Evolutionary conservation across 1,284 basidiomycete genomes (phyloP).

Genomic region (Mycosarcoma mackinlayi): DNA sequence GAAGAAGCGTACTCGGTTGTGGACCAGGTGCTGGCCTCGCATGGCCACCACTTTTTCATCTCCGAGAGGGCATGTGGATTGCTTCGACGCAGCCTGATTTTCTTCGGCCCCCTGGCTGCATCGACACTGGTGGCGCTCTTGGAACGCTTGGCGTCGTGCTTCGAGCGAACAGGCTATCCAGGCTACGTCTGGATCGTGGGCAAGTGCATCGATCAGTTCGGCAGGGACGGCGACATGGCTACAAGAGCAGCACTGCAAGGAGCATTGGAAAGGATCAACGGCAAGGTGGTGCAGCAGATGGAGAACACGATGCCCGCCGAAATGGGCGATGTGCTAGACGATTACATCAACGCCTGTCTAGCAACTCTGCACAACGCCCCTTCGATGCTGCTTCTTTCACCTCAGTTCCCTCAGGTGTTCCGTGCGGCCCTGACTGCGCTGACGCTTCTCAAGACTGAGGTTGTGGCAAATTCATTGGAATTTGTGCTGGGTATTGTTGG

Average conservation of each 20-base stretch:
- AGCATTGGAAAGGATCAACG: slow-evolving; percentile 55
- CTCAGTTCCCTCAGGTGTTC: slow-evolving; percentile 69
- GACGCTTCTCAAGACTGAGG: slow-evolving; percentile 72
- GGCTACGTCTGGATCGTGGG: slow-evolving; percentile 95
- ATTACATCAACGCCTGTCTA: slow-evolving; percentile 86
- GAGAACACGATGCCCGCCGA: slow-evolving; percentile 48
- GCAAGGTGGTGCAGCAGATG: slow-evolving; percentile 50
- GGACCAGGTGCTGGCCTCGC: slow-evolving; percentile 81
- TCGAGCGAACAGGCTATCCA: slow-evolving; percentile 83
- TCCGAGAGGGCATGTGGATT: slow-evolving; percentile 89
- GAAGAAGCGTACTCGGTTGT: slow-evolving; percentile 85
- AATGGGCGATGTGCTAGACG: slow-evolving; percentile 79
- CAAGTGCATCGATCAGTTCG: slow-evolving; percentile 73
- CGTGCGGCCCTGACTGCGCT: slow-evolving; percentile 52
- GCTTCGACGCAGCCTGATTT: slow-evolving; percentile 82
- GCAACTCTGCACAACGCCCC: slow-evolving; percentile 79
- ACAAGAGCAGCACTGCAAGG: slow-evolving; percentile 45
- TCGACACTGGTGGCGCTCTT: slow-evolving; percentile 79
- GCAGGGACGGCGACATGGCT: slow-evolving; percentile 32
- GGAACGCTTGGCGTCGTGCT: slow-evolving; percentile 79
- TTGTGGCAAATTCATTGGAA: slow-evolving; percentile 83
- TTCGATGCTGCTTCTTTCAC: slow-evolving; percentile 75
- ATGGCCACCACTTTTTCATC: slow-evolving; percentile 81
- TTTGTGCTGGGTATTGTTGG: slow-evolving; percentile 79
- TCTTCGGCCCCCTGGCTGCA: slow-evolving; percentile 80